Evolutionary conservation across 192 early-diverging fungal genomes (phyloP).

Genomic region (Linnemannia exigua): DNA sequence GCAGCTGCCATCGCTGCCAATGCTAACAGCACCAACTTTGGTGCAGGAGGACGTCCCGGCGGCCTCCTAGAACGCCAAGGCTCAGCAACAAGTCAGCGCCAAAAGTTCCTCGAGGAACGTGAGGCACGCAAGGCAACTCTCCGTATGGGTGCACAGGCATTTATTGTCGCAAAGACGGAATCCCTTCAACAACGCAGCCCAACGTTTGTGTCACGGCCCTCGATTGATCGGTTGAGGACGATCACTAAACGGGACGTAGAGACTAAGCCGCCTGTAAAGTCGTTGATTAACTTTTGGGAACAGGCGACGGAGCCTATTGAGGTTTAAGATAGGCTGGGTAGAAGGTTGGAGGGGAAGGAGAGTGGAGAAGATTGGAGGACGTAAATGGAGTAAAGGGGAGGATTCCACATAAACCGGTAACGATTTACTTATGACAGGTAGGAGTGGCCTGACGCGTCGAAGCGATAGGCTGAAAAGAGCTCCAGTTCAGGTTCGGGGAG

Average conservation of each 20-base stretch:
- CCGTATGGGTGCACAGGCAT: constrained; percentile 26
- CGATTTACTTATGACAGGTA: not conserved
- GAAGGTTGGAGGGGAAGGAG: not conserved
- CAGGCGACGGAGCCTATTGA: constrained; percentile 31
- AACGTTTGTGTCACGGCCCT: constrained; percentile 25
- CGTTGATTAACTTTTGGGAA: constrained; percentile 53
- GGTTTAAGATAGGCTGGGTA: not conserved
- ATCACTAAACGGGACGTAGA: constrained; percentile 29
- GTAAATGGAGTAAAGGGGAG: not conserved
- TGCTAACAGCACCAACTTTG: not conserved
- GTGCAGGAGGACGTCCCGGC: not conserved
- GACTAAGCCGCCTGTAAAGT: constrained; percentile 43
- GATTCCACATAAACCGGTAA: not conserved
- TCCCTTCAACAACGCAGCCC: constrained; percentile 24
- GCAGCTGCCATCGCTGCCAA: not conserved
- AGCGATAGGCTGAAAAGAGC: too few relatives aligned
- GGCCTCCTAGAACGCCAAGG: not conserved
- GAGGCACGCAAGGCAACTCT: constrained; percentile 31
- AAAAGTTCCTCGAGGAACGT: constrained; percentile 30
- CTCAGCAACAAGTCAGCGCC: not conserved
- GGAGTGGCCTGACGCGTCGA: too few relatives aligned
- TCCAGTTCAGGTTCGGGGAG: too few relatives aligned
- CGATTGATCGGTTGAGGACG: constrained; percentile 50
- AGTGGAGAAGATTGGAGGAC: not conserved
- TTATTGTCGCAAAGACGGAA: constrained; percentile 28